These are phyloP conservation scores for Fusarium bulbicola DNA, from an alignment of 2,329 filamentous ascomycete species.

Conservation along the genomic window DNA sequence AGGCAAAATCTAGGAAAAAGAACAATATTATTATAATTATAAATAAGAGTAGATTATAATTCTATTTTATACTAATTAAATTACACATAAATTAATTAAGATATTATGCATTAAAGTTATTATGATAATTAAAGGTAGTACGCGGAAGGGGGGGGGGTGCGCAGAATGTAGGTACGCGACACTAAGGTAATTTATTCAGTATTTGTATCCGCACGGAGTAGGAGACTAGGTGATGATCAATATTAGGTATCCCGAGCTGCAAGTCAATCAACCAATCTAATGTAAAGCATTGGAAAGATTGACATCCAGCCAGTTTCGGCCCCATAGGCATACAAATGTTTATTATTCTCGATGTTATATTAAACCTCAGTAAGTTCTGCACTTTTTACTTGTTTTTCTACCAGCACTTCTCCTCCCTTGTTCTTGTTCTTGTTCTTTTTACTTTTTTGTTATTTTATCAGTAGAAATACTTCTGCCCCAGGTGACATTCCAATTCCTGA, in stretches of 20 bases:
- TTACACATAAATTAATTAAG: too few species aligned
- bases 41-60: too few species aligned
- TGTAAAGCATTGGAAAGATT: constrained; percentile 3
- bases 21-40: too few species aligned
- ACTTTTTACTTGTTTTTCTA: neutral
- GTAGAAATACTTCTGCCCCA: neutral
- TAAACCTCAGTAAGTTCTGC: neutral
- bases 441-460: neutral
- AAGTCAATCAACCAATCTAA: neutral
- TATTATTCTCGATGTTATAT: neutral
- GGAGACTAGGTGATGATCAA: neutral
- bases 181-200: neutral
- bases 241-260: neutral
- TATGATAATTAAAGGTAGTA: too few species aligned
- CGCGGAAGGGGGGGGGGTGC: too few species aligned
- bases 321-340: neutral
- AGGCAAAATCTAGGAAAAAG: too few species aligned
- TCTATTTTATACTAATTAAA: too few species aligned
- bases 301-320: neutral
- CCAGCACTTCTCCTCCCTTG: neutral
- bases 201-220: neutral
- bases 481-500: neutral
- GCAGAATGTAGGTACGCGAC: too few species aligned
- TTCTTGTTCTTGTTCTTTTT: neutral
- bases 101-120: too few species aligned